Conservation (phyloP, 805 yeast species). For the Candida silvicultrix region DNA sequence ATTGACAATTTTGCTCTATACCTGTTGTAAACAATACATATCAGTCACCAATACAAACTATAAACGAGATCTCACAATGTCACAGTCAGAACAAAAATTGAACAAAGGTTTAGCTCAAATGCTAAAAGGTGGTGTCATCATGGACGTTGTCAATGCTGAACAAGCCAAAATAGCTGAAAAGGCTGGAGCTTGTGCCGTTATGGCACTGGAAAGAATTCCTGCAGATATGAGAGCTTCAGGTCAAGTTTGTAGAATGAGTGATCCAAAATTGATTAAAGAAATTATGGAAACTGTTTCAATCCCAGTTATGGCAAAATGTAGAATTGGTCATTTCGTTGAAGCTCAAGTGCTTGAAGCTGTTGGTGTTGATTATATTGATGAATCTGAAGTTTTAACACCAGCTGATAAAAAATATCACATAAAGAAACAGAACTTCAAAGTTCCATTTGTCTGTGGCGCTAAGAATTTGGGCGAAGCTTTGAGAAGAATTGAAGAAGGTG, state of each 20-base stretch:
- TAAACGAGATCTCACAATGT: no score
- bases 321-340: slow-evolving; percentile 80
- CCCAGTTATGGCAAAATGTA: slow-evolving; percentile 81
- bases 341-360: slow-evolving; percentile 71
- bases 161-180: slow-evolving; percentile 76
- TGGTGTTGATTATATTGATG: slow-evolving; percentile 76
- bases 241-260: slow-evolving; percentile 82
- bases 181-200: slow-evolving; percentile 87
- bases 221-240: slow-evolving; percentile 81
- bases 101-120: slow-evolving; percentile 82
- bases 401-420: slow-evolving; percentile 70
- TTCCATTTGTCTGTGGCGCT: slow-evolving; percentile 84
- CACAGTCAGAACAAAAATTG: slow-evolving; percentile 35
- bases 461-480: slow-evolving; percentile 77
- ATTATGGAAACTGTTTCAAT: slow-evolving; percentile 62
- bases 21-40: no score
- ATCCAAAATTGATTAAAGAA: slow-evolving; percentile 69
- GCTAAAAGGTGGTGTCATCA: slow-evolving; percentile 73
- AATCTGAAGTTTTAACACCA: slow-evolving; percentile 78
- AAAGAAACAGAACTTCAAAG: slow-evolving; percentile 49
- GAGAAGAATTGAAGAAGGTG: slow-evolving; percentile 74
- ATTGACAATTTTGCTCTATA: no score
- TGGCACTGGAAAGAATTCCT: slow-evolving; percentile 83
- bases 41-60: no score
- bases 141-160: slow-evolving; percentile 73